Conservation (phyloP, 129 eudicot genomes). For the Chrysanthemum makinoi region DNA sequence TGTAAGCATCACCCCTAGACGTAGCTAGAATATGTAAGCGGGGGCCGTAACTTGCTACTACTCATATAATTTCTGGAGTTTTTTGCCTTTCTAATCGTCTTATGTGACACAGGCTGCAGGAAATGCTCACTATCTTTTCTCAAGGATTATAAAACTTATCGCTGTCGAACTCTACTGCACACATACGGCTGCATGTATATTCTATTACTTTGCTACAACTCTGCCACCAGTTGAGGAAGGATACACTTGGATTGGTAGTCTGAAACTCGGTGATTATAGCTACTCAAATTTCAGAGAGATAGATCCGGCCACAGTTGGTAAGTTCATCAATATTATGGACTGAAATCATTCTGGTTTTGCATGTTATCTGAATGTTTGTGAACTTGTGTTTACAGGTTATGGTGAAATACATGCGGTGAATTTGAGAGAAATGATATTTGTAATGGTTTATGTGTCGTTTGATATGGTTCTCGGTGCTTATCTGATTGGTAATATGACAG, state of each 20-base stretch:
- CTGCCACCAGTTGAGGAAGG: slow-evolving; percentile 80
- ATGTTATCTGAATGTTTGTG: slow-evolving; percentile 16
- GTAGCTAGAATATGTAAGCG: no score
- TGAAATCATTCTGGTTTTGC: background rate
- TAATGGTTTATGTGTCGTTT: slow-evolving; percentile 86
- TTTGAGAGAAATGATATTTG: slow-evolving; percentile 89
- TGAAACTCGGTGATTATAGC: slow-evolving; percentile 77
- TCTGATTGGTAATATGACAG: slow-evolving; percentile 99
- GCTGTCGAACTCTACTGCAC: slow-evolving; percentile 91
- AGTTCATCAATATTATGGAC: slow-evolving; percentile 24
- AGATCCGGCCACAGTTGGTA: slow-evolving; percentile 94
- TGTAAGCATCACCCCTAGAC: no score
- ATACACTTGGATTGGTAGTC: slow-evolving; percentile 96
- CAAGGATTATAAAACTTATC: slow-evolving; percentile 80
- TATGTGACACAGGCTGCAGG: no score
- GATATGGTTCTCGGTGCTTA: slow-evolving; percentile 96
- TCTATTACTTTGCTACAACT: slow-evolving; percentile 90
- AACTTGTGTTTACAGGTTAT: slow-evolving; percentile 56
- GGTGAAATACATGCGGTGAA: slow-evolving; percentile 98
- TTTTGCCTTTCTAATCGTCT: no score
- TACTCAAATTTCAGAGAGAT: slow-evolving; percentile 80
- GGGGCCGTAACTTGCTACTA: no score
- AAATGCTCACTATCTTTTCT: slow-evolving; percentile 73
- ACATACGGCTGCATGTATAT: slow-evolving; percentile 97
- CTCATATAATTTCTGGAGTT: no score